phyloP scores from a whole-genome alignment of 371 early-diverging fungal species.

The Mortierella sp. region DNA sequence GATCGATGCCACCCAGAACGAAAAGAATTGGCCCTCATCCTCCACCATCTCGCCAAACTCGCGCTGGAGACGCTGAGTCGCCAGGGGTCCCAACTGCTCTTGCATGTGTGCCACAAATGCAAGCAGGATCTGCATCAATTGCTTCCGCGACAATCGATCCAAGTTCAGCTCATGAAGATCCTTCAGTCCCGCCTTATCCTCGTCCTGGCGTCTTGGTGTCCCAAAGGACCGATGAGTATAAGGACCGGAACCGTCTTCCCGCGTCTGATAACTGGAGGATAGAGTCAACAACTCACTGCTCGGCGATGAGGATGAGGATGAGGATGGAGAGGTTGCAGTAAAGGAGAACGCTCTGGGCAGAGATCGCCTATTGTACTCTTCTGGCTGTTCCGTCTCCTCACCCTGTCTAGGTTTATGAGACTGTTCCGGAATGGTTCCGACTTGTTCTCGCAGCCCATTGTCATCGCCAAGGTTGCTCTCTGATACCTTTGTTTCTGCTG shows the following conservation, averaged over 20 bases:
- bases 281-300: no score
- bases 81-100: conserved; percentile 49
- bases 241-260: no score
- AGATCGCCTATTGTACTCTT: not conserved
- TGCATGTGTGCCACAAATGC: conserved; percentile 54
- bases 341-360: no score
- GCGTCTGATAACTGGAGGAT: no score
- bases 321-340: not conserved
- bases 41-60: conserved; percentile 59
- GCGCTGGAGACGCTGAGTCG: conserved; percentile 49
- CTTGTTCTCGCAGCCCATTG: not conserved
- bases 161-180: conserved; percentile 21
- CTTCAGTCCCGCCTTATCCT: conserved; percentile 4
- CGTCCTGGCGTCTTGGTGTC: not conserved
- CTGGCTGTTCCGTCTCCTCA: not conserved
- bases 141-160: conserved; percentile 30
- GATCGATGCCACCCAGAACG: conserved; percentile 68
- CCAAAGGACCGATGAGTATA: not conserved
- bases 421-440: not conserved
- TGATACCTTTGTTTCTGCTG: no score
- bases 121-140: conserved; percentile 39
- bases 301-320: not conserved
- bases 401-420: not conserved
- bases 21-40: conserved; percentile 59
- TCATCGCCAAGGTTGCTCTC: no score